phyloP scores from a whole-genome alignment of 306 rosid genomes.

The Lithocarpus polystachyus region DNA sequence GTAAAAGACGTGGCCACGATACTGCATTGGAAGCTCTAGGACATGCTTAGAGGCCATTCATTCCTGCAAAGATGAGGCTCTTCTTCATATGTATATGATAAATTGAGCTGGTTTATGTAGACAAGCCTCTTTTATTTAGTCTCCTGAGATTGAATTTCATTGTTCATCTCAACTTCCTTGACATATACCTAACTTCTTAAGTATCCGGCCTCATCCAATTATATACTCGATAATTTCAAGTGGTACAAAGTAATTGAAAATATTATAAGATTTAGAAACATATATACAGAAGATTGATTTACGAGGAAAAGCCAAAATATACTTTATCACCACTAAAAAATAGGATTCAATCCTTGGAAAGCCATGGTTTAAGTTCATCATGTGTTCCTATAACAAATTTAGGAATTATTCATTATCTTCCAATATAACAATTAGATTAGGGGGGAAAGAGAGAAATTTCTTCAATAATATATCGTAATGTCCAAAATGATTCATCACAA shows the following conservation, averaged over 20 bases:
- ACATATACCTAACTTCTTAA: conserved; percentile 7
- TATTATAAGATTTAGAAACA: too few relatives aligned
- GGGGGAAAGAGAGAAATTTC: too few relatives aligned
- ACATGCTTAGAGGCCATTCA: conserved; percentile 50
- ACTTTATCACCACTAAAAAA: too few relatives aligned
- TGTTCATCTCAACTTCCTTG: conserved; percentile 6
- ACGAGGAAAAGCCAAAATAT: too few relatives aligned
- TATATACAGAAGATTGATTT: too few relatives aligned
- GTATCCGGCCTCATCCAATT: neutral
- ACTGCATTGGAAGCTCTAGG: conserved; percentile 98
- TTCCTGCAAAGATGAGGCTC: conserved; percentile 63
- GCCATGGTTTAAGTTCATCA: too few relatives aligned
- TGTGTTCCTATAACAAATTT: too few relatives aligned
- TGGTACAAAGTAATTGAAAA: neutral
- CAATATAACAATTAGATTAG: too few relatives aligned
- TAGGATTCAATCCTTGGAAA: too few relatives aligned
- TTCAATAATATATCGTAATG: too few relatives aligned
- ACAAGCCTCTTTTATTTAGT: conserved; percentile 15
- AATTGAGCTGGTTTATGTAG: conserved; percentile 34
- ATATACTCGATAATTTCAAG: neutral
- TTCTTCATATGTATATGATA: conserved; percentile 27
- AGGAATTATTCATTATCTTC: too few relatives aligned
- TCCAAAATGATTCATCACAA: too few relatives aligned
- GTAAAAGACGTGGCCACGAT: conserved; percentile 97
- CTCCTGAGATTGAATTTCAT: conserved; percentile 22